phyloP scores from a whole-genome alignment of 805 yeast genomes.

The Peterozyma toletana region DNA sequence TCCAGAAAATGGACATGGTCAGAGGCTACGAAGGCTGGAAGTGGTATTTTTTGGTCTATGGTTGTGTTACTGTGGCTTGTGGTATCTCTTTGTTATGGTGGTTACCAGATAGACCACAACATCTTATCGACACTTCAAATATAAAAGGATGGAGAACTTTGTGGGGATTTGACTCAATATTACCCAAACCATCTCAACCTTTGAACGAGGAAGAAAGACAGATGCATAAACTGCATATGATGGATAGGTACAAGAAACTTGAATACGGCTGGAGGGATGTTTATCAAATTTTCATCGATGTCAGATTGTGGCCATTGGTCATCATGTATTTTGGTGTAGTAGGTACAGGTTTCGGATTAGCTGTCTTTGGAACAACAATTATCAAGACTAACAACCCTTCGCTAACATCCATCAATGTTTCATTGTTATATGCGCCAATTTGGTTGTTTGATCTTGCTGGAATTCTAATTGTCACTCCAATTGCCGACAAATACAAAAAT shows the following conservation, averaged over 20 bases:
- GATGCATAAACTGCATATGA: slow-evolving; percentile 57
- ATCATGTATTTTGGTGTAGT: slow-evolving; percentile 92
- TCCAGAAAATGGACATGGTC: slow-evolving; percentile 71
- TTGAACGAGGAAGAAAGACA: slow-evolving; percentile 43
- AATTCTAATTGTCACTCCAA: slow-evolving; percentile 67
- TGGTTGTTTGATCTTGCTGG: slow-evolving; percentile 83
- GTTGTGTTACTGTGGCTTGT: slow-evolving; percentile 54
- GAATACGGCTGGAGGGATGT: slow-evolving; percentile 61
- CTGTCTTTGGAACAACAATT: slow-evolving; percentile 78
- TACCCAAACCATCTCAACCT: slow-evolving; percentile 28
- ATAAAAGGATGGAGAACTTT: neutral
- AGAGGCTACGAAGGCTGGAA: slow-evolving; percentile 77
- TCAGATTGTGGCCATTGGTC: slow-evolving; percentile 71
- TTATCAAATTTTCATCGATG: slow-evolving; percentile 45
- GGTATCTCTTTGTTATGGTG: slow-evolving; percentile 70
- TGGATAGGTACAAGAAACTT: slow-evolving; percentile 34
- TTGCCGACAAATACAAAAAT: slow-evolving; percentile 62
- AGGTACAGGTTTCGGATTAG: slow-evolving; percentile 84
- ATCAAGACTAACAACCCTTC: slow-evolving; percentile 57
- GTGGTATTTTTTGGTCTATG: slow-evolving; percentile 79
- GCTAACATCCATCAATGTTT: slow-evolving; percentile 59
- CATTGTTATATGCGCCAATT: slow-evolving; percentile 79
- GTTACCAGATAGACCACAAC: slow-evolving; percentile 74
- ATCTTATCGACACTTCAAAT: slow-evolving; percentile 10
- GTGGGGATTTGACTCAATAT: slow-evolving; percentile 4